Percentiles rank a stretch among this genome's conserved stretches.
Evolutionary conservation across 2,329 filamentous ascomycete genomes (phyloP).

Genomic region (Sclerotiophoma versabilis): DNA sequence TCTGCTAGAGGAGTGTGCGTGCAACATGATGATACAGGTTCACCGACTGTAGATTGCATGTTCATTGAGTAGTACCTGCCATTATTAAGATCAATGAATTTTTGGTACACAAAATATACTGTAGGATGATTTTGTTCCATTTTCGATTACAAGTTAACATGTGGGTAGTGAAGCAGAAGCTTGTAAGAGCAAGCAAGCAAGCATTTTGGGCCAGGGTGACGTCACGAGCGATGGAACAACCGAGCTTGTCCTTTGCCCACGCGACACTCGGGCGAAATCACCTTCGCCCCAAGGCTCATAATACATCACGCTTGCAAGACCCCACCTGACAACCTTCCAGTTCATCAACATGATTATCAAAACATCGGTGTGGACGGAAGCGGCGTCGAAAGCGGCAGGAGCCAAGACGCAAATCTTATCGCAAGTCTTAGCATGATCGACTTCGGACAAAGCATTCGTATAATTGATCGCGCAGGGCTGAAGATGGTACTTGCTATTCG

Average conservation of each 20-base stretch:
- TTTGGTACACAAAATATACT: too few species aligned
- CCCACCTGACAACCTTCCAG: not conserved
- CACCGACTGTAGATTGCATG: too few species aligned
- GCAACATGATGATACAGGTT: too few species aligned
- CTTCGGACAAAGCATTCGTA: slow-evolving; percentile 9
- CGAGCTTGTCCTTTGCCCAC: not conserved
- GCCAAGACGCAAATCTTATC: slow-evolving; percentile 20
- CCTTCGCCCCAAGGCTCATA: not conserved
- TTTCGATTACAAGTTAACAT: too few species aligned
- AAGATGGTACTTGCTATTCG: slow-evolving; percentile 1
- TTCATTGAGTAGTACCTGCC: too few species aligned
- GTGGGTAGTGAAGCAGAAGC: too few species aligned
- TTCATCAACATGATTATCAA: slow-evolving; percentile 1
- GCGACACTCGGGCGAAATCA: not conserved
- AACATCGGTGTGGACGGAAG: slow-evolving; percentile 11
- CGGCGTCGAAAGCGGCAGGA: slow-evolving; percentile 16
- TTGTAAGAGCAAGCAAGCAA: not conserved
- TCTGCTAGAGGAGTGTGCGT: too few species aligned
- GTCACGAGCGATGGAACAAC: not conserved
- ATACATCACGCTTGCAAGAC: not conserved
- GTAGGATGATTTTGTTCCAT: too few species aligned
- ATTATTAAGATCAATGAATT: too few species aligned
- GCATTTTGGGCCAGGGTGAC: not conserved
- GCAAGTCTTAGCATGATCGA: slow-evolving; percentile 19
- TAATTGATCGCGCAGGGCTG: slow-evolving; percentile 1